Evolutionary conservation across 2,329 filamentous ascomycete species (phyloP).

Genomic region (Arthrobotrys musiformis): DNA sequence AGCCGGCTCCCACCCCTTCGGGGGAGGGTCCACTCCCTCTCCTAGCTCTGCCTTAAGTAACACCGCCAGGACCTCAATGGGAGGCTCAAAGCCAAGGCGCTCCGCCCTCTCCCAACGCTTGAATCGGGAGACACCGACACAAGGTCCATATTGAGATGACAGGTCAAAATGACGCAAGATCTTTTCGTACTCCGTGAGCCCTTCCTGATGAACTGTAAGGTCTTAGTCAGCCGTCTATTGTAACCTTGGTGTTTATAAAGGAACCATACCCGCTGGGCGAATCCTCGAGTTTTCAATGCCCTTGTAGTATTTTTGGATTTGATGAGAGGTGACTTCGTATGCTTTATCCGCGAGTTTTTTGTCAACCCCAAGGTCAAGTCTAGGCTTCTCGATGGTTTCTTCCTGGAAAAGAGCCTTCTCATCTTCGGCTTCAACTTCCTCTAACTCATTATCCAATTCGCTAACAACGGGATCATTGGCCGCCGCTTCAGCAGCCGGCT

Average conservation of each 20-base stretch:
- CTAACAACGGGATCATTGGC: neutral
- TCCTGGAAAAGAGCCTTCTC: conserved; percentile 20
- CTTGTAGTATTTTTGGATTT: conserved; percentile 82
- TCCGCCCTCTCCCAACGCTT: conserved; percentile 91
- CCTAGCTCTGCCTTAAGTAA: conserved; percentile 74
- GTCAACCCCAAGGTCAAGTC: neutral
- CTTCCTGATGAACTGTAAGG: conserved; percentile 76
- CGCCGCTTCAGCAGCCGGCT: neutral
- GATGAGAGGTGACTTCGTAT: conserved; percentile 72
- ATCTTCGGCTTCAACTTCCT: conserved; percentile 51
- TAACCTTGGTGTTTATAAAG: neutral
- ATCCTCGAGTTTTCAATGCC: conserved; percentile 75
- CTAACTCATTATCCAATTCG: neutral
- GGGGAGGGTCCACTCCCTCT: neutral
- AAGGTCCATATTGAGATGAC: conserved; percentile 89
- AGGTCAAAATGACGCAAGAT: conserved; percentile 92
- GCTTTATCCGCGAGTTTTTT: conserved; percentile 68
- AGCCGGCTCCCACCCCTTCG: conserved; percentile 30
- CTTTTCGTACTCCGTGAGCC: conserved; percentile 79
- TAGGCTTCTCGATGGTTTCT: conserved; percentile 28
- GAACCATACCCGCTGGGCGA: conserved; percentile 68
- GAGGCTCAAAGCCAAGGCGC: conserved; percentile 82
- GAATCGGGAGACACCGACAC: conserved; percentile 81
- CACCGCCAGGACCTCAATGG: conserved; percentile 88
- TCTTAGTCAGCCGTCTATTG: neutral